Conservation (phyloP, 306 rosid species). For the Pyrus pyrifolia region DNA sequence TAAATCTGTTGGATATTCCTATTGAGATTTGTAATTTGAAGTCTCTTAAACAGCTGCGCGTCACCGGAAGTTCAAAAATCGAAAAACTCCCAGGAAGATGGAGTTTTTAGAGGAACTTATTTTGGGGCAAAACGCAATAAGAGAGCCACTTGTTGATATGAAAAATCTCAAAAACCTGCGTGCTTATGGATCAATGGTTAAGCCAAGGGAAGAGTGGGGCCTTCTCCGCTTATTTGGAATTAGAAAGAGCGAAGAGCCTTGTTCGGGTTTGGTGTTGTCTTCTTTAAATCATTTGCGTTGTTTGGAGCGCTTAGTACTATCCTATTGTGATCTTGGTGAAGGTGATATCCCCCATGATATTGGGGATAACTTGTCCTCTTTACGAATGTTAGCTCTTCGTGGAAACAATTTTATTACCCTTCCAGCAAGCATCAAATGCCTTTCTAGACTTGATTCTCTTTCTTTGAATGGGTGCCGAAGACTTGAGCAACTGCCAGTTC, state of each 20-base stretch:
- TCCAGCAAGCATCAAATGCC: constrained; percentile 9
- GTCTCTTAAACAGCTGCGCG: background rate
- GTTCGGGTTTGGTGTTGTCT: background rate
- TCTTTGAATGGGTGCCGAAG: background rate
- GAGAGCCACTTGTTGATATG: background rate
- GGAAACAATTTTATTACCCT: constrained; percentile 16
- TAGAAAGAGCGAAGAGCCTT: background rate
- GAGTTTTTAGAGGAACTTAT: background rate
- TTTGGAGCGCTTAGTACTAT: background rate
- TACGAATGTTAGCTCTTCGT: background rate
- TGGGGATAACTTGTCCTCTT: background rate
- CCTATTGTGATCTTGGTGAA: background rate
- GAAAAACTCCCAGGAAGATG: background rate
- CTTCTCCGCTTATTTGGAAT: background rate
- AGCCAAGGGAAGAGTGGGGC: background rate
- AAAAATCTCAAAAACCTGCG: background rate
- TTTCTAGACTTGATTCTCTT: background rate
- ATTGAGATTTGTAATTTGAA: background rate
- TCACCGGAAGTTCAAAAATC: background rate
- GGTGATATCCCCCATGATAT: constrained; percentile 3
- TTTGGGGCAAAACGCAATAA: background rate
- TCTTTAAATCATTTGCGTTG: background rate
- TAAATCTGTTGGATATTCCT: background rate
- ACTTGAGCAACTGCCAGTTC: background rate
- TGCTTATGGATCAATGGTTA: background rate